Evolutionary conservation across 2,329 filamentous ascomycete species (phyloP).

Genomic region (Arthroderma sp.): DNA sequence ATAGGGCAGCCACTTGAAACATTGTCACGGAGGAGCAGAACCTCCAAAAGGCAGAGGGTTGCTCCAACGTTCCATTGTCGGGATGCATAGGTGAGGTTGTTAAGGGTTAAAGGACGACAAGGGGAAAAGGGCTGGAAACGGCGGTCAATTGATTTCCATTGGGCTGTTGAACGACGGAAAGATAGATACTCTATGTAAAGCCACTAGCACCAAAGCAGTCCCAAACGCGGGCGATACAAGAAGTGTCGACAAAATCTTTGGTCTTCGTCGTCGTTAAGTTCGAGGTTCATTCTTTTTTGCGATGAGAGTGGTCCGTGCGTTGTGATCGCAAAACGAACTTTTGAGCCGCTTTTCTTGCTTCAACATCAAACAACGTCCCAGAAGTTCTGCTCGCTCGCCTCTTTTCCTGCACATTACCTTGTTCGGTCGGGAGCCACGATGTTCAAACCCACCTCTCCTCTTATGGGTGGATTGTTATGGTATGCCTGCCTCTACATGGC

Average conservation of each 20-base stretch:
- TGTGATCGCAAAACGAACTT: too few species aligned
- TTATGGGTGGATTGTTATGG: slow-evolving; percentile 75
- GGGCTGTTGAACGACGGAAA: not conserved
- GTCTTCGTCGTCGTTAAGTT: too few species aligned
- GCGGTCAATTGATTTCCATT: slow-evolving; percentile 12
- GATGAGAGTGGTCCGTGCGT: too few species aligned
- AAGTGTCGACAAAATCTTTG: too few species aligned
- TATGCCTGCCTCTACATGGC: slow-evolving; percentile 25
- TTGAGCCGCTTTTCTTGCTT: too few species aligned
- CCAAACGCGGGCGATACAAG: too few species aligned
- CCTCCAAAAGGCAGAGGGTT: slow-evolving; percentile 46
- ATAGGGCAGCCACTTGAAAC: slow-evolving; percentile 57
- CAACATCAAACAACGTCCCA: too few species aligned
- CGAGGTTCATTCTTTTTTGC: too few species aligned
- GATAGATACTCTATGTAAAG: too few species aligned
- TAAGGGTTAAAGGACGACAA: not conserved
- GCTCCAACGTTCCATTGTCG: slow-evolving; percentile 27
- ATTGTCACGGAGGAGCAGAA: slow-evolving; percentile 61
- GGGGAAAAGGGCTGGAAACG: slow-evolving; percentile 10
- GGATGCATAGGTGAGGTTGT: slow-evolving; percentile 22
- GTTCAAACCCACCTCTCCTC: slow-evolving; percentile 68
- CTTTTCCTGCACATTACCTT: too few species aligned
- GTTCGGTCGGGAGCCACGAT: slow-evolving; percentile 36
- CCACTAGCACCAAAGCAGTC: too few species aligned
- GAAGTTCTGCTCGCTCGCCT: too few species aligned